Base-by-base conservation (phyloP, 129 eudicot genomes). In the Ambrosia trifida region DNA sequence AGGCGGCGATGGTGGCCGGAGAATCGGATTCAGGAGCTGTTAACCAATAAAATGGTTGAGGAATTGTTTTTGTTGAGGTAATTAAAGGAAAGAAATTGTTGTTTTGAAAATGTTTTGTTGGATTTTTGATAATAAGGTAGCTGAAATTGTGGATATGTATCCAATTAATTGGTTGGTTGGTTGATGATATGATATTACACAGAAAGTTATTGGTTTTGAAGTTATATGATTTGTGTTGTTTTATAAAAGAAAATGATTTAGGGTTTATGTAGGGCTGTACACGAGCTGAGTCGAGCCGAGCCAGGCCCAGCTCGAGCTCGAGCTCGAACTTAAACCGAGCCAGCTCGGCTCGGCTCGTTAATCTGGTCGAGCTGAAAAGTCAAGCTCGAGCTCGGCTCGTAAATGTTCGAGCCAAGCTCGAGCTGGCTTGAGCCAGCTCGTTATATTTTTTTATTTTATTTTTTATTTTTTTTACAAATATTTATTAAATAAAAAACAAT, bases 101-200 rank as follows among this genome's bases (percentile, higher is more conserved):
- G 19, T 62, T 63, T n/a, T 62, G 64, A 53, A 7, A 17, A 33
- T 51, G 11, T 64, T 64, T 30, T 64, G 31, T 20, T 51, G 52
- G 19, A 11, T 11, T 16, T 46, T 62, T 33, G 54, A 7, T n/a
- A 52, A 53, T 70, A 19, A 28, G 72, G 50, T 66, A 10, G 5
- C 2, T 45, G 28, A 47, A 45, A n/a, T 24, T 44, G 33, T 35
- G 11, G 66, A 14, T 33, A 24, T 46, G 52, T 7, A 31, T 14
- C 12, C 41, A 45, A 12, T 18, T 43, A 44, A 17, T 49, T 14
- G 45, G 47, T 11, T 69, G 40, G 0, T 69, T 38, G 38, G 5
- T 20, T 66, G 19, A 66, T 66, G 38, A 66, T 66, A 66, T 66
- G 38, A 66, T 66, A 10, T 10, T 66, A 19, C 18, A 66, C 54